Conservation (phyloP, 2,329 filamentous ascomycete species). For the Fusarium sterilihyphosum region DNA sequence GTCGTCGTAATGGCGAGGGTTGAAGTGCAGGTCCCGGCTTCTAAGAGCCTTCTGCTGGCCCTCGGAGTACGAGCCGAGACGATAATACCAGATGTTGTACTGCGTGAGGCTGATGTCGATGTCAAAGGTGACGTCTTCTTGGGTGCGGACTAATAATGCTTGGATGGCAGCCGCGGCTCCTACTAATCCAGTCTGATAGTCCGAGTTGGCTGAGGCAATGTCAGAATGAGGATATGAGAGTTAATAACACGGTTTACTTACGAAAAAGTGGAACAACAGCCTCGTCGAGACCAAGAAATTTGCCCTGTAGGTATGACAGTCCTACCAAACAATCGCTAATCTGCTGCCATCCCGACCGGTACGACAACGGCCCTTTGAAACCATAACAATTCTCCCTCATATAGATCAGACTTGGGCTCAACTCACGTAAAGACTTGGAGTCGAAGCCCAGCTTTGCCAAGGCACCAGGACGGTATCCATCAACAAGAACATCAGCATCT, state of each 20-base stretch:
- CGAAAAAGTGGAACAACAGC: not conserved
- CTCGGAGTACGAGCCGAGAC: not conserved
- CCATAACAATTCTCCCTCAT: not conserved
- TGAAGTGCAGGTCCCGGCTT: not conserved
- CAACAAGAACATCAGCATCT: not conserved
- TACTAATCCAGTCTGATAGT: not conserved
- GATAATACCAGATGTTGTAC: constrained; percentile 1
- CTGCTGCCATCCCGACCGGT: not conserved
- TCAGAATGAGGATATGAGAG: not conserved
- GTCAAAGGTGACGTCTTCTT: not conserved
- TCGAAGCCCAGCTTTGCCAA: not conserved
- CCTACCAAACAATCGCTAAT: not conserved
- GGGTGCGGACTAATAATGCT: not conserved
- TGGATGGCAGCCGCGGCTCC: not conserved
- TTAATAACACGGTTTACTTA: not conserved
- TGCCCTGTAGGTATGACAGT: not conserved
- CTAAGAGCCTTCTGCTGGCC: not conserved
- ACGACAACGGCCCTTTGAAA: not conserved
- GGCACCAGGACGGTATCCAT: not conserved
- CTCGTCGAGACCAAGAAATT: not conserved
- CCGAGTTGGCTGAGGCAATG: not conserved
- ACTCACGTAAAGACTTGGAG: not conserved
- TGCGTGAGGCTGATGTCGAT: not conserved
- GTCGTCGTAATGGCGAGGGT: not conserved
- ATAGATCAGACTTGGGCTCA: not conserved